Evolutionary conservation across 805 yeast species (phyloP).

Genomic region (Spathaspora hagerdaliae): DNA sequence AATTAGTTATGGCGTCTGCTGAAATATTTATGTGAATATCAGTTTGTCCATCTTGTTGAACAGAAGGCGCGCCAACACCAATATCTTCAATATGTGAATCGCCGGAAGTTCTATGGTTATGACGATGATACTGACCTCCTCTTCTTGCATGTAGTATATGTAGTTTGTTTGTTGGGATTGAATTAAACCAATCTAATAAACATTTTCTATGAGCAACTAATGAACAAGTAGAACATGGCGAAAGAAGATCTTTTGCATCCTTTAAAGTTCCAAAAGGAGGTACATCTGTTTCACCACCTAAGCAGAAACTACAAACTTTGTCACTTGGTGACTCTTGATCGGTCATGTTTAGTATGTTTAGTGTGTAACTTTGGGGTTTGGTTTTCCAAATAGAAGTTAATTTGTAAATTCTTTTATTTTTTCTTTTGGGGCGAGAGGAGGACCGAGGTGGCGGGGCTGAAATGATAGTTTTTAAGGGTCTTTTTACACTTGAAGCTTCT

Average conservation of each 20-base stretch:
- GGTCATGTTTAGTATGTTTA: too few relatives aligned
- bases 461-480: too few relatives aligned
- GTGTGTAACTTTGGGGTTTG: too few relatives aligned
- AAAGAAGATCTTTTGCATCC: conserved; percentile 34
- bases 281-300: conserved; percentile 34
- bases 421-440: too few relatives aligned
- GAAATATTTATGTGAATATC: background rate
- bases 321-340: too few relatives aligned
- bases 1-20: background rate
- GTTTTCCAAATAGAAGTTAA: too few relatives aligned
- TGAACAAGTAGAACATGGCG: conserved; percentile 37
- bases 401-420: too few relatives aligned
- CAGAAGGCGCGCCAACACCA: conserved; percentile 10
- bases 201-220: conserved; percentile 35
- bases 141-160: conserved; percentile 11
- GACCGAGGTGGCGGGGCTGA: too few relatives aligned
- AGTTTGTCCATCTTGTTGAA: conserved; percentile 7
- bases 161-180: conserved; percentile 26
- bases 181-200: conserved; percentile 38
- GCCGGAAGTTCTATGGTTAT: background rate
- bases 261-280: conserved; percentile 34
- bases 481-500: too few relatives aligned
- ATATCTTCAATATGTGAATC: conserved; percentile 2
- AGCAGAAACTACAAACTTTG: conserved; percentile 30
- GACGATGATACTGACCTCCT: background rate